Evolutionary conservation across 352 stramenopile species (phyloP).

Genomic region (Saprolegnia diclina): DNA sequence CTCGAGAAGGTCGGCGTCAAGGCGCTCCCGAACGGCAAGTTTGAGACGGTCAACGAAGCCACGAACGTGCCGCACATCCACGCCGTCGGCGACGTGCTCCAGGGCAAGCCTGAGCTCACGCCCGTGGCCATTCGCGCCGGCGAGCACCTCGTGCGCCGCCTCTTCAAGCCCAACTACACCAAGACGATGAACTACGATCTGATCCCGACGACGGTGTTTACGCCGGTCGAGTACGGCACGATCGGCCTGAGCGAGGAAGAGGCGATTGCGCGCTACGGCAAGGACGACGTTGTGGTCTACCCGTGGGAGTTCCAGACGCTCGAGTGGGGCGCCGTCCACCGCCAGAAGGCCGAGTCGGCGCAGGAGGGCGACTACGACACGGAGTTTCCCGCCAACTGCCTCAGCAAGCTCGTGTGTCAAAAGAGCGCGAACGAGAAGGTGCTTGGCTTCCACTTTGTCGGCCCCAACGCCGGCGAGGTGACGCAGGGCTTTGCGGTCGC

Average conservation of each 20-base stretch:
- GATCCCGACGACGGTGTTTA: constrained; percentile 27
- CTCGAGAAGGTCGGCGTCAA: constrained; percentile 18
- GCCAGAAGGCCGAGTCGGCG: constrained; percentile 15
- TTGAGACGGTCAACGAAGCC: constrained; percentile 29
- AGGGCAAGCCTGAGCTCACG: constrained; percentile 80
- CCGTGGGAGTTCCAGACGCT: constrained; percentile 24
- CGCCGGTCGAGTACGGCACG: constrained; percentile 26
- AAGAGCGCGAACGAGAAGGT: constrained; percentile 28
- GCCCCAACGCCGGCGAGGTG: constrained; percentile 27
- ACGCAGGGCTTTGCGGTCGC: constrained; percentile 37
- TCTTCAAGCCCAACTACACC: constrained; percentile 44
- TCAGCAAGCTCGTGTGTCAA: constrained; percentile 26
- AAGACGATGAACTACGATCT: constrained; percentile 29
- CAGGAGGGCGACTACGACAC: constrained; percentile 23
- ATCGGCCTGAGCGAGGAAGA: constrained; percentile 29
- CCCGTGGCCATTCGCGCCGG: constrained; percentile 90
- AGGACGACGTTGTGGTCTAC: constrained; percentile 28
- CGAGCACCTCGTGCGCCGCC: constrained; percentile 65
- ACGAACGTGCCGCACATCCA: constrained; percentile 37
- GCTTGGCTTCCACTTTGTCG: constrained; percentile 28
- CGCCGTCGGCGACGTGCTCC: constrained; percentile 71
- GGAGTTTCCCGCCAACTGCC: constrained; percentile 25
- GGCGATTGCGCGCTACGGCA: constrained; percentile 24
- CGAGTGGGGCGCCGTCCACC: constrained; percentile 19
- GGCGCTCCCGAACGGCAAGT: constrained; percentile 29